Base-by-base conservation (phyloP, 345 rosid genomes). In the Salix dunnii region DNA sequence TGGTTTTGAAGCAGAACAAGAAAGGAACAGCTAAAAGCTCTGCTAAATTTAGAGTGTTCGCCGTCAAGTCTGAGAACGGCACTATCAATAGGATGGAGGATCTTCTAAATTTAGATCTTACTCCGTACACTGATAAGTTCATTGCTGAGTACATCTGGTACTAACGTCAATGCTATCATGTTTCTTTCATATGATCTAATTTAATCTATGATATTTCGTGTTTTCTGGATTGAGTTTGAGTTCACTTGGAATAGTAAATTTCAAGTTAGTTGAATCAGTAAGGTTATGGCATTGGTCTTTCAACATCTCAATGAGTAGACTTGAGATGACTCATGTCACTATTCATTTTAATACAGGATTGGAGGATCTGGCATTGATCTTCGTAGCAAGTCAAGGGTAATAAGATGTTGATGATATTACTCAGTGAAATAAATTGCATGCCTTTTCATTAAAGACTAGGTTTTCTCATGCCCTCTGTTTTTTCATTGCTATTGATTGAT, bases 131-230 rank as follows among this genome's bases (percentile, higher is more conserved):
- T 58, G 92, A 96, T 78, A 88, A 80, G 78, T 90, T 96, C 87
- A 92, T 96, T 70, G 98, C 98, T 17, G 99, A 96, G 74, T 96
- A 96, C 86, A 96, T 96, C 76, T 96, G 99, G 99, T 95, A 91
- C 67, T 53, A 20, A 64, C 75, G 25, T 71, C 35, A 28, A 27
- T 46, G 43, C 43, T 35, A 7, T 10, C 64, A 55, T 43, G 48
- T 53, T 75, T 70, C 30, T 67, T 64, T 17, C 62, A 31, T 4
- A 72, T 68, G 2, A 43, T 14, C 55, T 25, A 27, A 14, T 42
- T 42, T 72, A 13, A 4, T 14, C 51, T 43, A 67, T 51, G 20
- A 16, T 28, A 27, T 6, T 28, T 62, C 28, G 36, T 40, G 53
- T 69, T 69, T 48, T 69, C n/a, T 20, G 21, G 4, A 11, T 42